phyloP scores from a whole-genome alignment of 1,284 basidiomycete species.

The Sanguinoderma infundibulare region DNA sequence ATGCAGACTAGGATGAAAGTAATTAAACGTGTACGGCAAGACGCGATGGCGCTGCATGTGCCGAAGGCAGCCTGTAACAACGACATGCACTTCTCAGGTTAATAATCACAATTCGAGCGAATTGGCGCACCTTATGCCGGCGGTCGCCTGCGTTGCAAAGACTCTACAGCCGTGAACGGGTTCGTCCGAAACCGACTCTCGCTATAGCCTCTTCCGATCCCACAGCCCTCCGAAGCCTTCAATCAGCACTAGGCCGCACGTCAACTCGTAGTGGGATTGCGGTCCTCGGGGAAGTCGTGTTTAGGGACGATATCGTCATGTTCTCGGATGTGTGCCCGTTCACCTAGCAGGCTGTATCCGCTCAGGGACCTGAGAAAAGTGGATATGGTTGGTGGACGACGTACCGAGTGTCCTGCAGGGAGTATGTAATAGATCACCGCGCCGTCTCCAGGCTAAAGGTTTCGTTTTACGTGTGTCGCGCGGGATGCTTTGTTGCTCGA shows the following conservation, averaged over 20 bases:
- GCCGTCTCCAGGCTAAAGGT: constrained; percentile 8
- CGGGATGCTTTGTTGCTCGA: neutral
- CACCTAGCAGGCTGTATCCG: neutral
- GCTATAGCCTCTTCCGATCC: neutral
- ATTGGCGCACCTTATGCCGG: constrained; percentile 1
- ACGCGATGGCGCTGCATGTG: no score
- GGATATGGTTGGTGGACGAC: neutral
- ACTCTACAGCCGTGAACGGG: neutral
- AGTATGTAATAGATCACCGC: constrained; percentile 16
- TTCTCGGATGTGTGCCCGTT: neutral
- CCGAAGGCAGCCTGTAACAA: neutral
- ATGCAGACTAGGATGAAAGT: neutral
- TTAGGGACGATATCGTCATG: neutral
- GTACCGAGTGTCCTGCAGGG: neutral
- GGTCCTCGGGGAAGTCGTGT: constrained; percentile 1
- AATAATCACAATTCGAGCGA: neutral
- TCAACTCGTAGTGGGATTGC: neutral
- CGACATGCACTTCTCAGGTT: neutral
- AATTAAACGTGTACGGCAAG: neutral
- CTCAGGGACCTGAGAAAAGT: constrained; percentile 2
- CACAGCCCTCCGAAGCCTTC: constrained; percentile 2
- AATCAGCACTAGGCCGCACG: neutral
- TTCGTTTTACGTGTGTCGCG: constrained; percentile 4
- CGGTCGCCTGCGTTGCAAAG: neutral
- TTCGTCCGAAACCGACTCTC: neutral